A percentile compares a stretch with the other conserved stretches of the same genome.
These are phyloP conservation scores for Niebla homalea DNA, from an alignment of 495 filamentous ascomycete species.

Conservation along the genomic window DNA sequence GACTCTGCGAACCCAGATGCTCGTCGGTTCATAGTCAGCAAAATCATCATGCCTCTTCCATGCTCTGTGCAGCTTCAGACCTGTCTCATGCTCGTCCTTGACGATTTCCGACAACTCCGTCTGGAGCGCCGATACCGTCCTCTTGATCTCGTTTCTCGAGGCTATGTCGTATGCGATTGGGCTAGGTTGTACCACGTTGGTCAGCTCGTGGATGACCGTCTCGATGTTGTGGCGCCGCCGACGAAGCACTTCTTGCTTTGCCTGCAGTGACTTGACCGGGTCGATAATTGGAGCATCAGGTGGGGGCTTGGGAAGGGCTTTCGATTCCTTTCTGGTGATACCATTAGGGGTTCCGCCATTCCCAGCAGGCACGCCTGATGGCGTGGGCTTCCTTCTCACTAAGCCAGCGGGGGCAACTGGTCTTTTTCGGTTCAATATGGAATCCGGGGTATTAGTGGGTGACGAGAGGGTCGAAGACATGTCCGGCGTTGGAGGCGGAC, in stretches of 20 bases:
- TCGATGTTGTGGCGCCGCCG: conserved; percentile 57
- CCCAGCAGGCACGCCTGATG: conserved; percentile 5
- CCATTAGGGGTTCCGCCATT: background rate
- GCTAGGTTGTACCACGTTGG: conserved; percentile 42
- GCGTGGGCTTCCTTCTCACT: conserved; percentile 19
- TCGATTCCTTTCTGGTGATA: conserved; percentile 19
- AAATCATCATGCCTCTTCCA: conserved; percentile 61
- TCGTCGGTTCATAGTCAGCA: conserved; percentile 49
- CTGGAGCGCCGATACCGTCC: conserved; percentile 53
- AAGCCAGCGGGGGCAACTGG: conserved; percentile 26
- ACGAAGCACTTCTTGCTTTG: conserved; percentile 48
- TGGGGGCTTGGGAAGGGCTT: conserved; percentile 44
- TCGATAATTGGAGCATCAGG: conserved; percentile 44
- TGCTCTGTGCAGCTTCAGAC: conserved; percentile 66
- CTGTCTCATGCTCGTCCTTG: conserved; percentile 73
- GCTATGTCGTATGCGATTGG: conserved; percentile 43
- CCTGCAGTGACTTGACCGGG: conserved; percentile 53
- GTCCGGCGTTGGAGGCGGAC: conserved; percentile 30
- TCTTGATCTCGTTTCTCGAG: conserved; percentile 54
- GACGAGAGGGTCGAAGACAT: conserved; percentile 23
- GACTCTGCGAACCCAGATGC: conserved; percentile 70
- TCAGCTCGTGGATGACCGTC: conserved; percentile 60
- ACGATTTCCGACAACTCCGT: conserved; percentile 66
- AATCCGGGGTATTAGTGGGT: conserved; percentile 20
- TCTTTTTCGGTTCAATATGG: conserved; percentile 37